Evolutionary conservation across 306 rosid species (phyloP).

Genomic region (Carpinus viminea): DNA sequence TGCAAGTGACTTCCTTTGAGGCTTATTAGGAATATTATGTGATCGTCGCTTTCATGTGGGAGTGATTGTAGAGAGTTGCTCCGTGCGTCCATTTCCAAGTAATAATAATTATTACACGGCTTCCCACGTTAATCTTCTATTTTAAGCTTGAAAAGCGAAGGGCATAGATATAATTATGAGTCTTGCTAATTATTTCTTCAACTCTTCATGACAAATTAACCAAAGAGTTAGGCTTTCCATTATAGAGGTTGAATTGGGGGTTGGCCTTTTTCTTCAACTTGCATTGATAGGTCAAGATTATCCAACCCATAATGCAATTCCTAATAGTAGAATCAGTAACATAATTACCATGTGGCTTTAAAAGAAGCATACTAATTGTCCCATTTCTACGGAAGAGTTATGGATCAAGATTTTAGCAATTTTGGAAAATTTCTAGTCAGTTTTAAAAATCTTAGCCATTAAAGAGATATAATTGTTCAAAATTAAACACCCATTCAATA

Average conservation of each 20-base stretch:
- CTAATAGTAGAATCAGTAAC: slow-evolving; percentile 30
- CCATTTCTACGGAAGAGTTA: slow-evolving; percentile 28
- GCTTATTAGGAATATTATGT: too few species aligned
- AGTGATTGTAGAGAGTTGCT: slow-evolving; percentile 15
- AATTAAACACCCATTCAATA: too few species aligned
- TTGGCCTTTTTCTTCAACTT: slow-evolving; percentile 15
- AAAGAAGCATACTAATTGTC: neutral
- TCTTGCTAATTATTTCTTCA: neutral
- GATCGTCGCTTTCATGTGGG: neutral
- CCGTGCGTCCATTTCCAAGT: slow-evolving; percentile 47
- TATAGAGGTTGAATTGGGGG: slow-evolving; percentile 14
- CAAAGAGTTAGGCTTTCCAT: slow-evolving; percentile 27
- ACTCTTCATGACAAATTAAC: slow-evolving; percentile 20
- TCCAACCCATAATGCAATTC: slow-evolving; percentile 54
- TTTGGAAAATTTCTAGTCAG: too few species aligned
- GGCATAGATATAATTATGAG: slow-evolving; percentile 10
- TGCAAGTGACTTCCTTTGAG: too few species aligned
- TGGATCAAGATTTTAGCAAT: too few species aligned
- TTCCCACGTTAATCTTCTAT: slow-evolving; percentile 37
- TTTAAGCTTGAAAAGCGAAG: neutral
- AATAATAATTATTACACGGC: slow-evolving; percentile 37
- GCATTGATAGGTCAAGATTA: slow-evolving; percentile 45
- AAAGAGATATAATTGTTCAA: too few species aligned
- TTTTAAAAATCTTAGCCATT: too few species aligned
- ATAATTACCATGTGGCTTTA: slow-evolving; percentile 39